Evolutionary conservation across 176 grass and related monocot genomes (phyloP), one percentile per base, ranked within the genome.

Genomic region (Paspalum vaginatum): DNA sequence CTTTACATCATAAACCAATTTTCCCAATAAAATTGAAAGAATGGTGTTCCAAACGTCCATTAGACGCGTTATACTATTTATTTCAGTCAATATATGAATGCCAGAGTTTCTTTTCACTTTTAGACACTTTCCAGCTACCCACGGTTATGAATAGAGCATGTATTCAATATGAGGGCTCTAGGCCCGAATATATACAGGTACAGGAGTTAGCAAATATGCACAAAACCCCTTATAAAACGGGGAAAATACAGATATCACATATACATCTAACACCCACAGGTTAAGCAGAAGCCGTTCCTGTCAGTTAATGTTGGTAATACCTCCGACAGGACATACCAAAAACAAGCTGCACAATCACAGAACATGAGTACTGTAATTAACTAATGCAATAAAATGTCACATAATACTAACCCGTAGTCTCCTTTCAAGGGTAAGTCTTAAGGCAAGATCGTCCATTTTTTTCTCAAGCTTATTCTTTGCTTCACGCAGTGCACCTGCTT

Each of bases 391-490:
- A 70, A 22, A 71, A 43, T 44, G 49, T 25, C 32, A 42, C 39
- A 77, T 37, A 69, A 68, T 63, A 76, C 22, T 85, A 88, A 95
- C 96, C 65, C 96, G 86, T 51, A 95, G 56, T 75, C 91, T 95
- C 70, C 86, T 95, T 85, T 98, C 96, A 17, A 98, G 71, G 70
- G 87, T 86, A 75, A 92, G 89, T 86, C 92, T 91, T 89, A 89
- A 91, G 37, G 86, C 85, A 89, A 95, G 90, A 80, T 98, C 92
- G 80, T 98, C 96, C 79, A 93, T 83, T 65, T 88, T 98, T 84
- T 91, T 94, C 88, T 98, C 96, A 82, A 98, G 96, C 83, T 93
- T 95, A 85, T 87, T 95, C 90, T 98, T 98, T 11, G 96, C 96
- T 61, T 94, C 92, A 62, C 96, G 90, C 39, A 98, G 61, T 52